These are phyloP conservation scores for Clarireedia homoeocarpa DNA, from an alignment of 2,329 filamentous ascomycete genomes.

Conservation along the genomic window DNA sequence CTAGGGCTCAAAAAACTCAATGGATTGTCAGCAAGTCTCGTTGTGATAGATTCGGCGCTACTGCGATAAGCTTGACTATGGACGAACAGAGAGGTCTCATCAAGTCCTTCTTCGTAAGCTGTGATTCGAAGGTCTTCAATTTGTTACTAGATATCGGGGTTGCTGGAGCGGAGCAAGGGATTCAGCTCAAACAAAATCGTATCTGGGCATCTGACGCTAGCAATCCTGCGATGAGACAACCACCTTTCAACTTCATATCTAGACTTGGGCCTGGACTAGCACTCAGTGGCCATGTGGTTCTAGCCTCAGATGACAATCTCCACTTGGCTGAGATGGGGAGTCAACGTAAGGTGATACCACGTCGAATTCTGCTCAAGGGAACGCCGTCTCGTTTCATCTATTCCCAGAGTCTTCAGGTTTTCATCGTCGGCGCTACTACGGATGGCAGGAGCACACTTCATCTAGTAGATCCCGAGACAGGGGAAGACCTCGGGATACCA, in stretches of 20 bases:
- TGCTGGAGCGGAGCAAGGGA: not conserved
- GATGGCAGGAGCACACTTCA: conserved; percentile 40
- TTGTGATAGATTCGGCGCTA: conserved; percentile 22
- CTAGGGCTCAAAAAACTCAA: not conserved
- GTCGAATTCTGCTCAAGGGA: conserved; percentile 37
- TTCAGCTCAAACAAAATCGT: conserved; percentile 34
- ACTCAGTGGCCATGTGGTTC: conserved; percentile 32
- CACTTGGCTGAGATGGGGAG: conserved; percentile 45
- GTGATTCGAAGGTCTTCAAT: conserved; percentile 37
- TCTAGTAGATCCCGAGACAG: conserved; percentile 50
- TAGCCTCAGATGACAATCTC: conserved; percentile 43
- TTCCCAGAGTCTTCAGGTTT: conserved; percentile 42
- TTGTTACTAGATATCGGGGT: conserved; percentile 11
- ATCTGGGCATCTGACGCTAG: conserved; percentile 46
- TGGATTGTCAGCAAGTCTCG: conserved; percentile 8
- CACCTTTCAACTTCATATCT: conserved; percentile 41
- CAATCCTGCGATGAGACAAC: conserved; percentile 38
- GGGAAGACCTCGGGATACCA: conserved; percentile 39
- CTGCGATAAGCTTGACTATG: conserved; percentile 20
- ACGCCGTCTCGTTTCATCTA: conserved; percentile 41
- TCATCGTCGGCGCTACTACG: conserved; percentile 44
- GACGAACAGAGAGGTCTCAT: conserved; percentile 15
- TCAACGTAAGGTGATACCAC: conserved; percentile 39
- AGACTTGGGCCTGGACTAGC: conserved; percentile 33
- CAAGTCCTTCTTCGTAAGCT: conserved; percentile 38